Evolutionary conservation across 73 alveolate genomes (phyloP).

Genomic region (Symbiodinium pilosum): DNA sequence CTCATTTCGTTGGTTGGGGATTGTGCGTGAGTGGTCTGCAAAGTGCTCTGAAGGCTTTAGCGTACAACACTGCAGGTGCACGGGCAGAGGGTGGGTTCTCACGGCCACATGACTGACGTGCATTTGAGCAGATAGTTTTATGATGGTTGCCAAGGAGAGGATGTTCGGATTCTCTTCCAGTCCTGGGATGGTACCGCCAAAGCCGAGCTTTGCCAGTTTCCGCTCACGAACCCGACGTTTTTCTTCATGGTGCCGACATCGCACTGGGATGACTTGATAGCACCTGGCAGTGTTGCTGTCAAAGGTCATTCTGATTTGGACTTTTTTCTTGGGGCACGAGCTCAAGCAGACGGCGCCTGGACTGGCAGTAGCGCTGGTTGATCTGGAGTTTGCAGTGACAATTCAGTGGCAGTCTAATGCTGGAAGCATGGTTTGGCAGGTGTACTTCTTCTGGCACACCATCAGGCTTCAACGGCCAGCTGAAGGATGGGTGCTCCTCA

Average conservation of each 20-base stretch:
- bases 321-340: slow-evolving; percentile 27
- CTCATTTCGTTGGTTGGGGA: background rate
- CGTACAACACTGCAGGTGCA: too few relatives aligned
- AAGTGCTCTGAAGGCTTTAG: too few relatives aligned
- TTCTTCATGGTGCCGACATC: background rate
- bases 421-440: background rate
- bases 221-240: slow-evolving; percentile 20
- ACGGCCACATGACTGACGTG: too few relatives aligned
- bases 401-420: too few relatives aligned
- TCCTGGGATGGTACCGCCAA: slow-evolving; percentile 6
- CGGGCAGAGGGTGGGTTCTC: too few relatives aligned
- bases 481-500: background rate
- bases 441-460: slow-evolving; percentile 30
- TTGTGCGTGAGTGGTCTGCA: too few relatives aligned
- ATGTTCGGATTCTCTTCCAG: background rate
- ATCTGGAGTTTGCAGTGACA: too few relatives aligned
- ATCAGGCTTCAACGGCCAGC: background rate
- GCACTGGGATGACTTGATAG: background rate
- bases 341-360: slow-evolving; percentile 20
- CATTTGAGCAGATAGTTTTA: too few relatives aligned
- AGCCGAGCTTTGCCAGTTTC: slow-evolving; percentile 27
- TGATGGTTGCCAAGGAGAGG: background rate
- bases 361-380: background rate
- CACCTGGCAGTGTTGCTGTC: background rate
- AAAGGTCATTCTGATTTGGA: slow-evolving; percentile 34